phyloP scores from a whole-genome alignment of 768 basidiomycete genomes.

The Russula sp. region DNA sequence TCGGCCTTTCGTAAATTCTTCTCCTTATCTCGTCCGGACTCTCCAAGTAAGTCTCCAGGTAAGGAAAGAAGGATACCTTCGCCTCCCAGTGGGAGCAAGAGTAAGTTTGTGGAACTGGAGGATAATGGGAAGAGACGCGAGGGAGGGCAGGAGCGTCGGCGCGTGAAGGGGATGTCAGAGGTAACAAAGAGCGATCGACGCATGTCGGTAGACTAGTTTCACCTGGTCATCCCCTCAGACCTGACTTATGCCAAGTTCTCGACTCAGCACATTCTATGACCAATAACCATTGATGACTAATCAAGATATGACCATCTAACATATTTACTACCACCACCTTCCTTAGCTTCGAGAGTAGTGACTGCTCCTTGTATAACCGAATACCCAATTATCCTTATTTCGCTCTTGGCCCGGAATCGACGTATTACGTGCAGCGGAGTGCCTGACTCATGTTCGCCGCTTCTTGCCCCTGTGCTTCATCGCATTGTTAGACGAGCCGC shows the following conservation, averaged over 20 bases:
- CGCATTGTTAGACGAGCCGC: background rate
- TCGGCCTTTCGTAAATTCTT: conserved; percentile 27
- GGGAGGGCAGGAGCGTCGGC: conserved; percentile 20
- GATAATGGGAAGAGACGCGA: conserved; percentile 7
- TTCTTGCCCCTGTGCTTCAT: conserved; percentile 18
- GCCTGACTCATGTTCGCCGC: background rate
- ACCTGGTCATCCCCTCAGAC: background rate
- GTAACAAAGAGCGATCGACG: conserved; percentile 17
- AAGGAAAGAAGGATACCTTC: background rate
- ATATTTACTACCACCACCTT: background rate
- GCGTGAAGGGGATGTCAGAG: conserved; percentile 7
- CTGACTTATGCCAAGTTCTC: background rate
- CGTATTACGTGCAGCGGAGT: background rate
- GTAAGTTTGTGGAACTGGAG: conserved; percentile 16
- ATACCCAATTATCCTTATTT: background rate
- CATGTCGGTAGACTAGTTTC: conserved; percentile 19
- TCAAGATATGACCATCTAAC: background rate
- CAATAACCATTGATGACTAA: background rate
- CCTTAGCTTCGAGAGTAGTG: background rate
- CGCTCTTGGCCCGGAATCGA: background rate
- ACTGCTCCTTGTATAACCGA: background rate
- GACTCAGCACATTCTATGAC: background rate
- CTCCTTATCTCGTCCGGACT: conserved; percentile 22
- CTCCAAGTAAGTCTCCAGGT: conserved; percentile 13
- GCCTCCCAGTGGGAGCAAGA: conserved; percentile 7